These are phyloP conservation scores for Xylaria flabelliformis DNA, from an alignment of 495 filamentous ascomycete genomes.

Conservation along the genomic window DNA sequence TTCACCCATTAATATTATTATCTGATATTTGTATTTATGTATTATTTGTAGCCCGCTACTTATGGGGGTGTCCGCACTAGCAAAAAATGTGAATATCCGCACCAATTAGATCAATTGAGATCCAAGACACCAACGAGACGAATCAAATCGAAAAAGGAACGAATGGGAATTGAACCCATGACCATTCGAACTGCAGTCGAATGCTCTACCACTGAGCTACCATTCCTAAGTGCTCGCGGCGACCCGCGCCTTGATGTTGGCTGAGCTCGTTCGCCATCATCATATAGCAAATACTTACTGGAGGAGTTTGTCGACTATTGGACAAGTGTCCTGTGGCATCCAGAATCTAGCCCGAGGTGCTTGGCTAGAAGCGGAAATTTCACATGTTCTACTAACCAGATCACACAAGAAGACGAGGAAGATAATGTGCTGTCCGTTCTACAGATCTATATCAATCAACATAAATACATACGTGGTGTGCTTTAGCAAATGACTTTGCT, in stretches of 20 bases:
- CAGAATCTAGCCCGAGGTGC: background rate
- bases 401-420: background rate
- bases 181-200: constrained; percentile 17
- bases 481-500: background rate
- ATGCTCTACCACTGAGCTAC: constrained; percentile 21
- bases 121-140: too few species aligned
- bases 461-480: background rate
- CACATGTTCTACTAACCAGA: background rate
- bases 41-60: too few species aligned
- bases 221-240: background rate
- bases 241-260: too few species aligned
- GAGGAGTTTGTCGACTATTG: too few species aligned
- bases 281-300: too few species aligned
- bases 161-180: constrained; percentile 1
- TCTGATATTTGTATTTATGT: too few species aligned
- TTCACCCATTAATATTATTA: too few species aligned
- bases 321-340: background rate
- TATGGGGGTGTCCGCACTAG: too few species aligned
- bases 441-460: background rate
- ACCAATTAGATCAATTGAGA: too few species aligned
- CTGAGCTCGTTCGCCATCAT: too few species aligned
- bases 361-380: background rate
- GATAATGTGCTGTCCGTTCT: background rate
- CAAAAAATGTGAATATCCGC: too few species aligned
- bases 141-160: too few species aligned